Evolutionary conservation across 495 filamentous ascomycete species (phyloP).

Genomic region (Daldinia loculata): DNA sequence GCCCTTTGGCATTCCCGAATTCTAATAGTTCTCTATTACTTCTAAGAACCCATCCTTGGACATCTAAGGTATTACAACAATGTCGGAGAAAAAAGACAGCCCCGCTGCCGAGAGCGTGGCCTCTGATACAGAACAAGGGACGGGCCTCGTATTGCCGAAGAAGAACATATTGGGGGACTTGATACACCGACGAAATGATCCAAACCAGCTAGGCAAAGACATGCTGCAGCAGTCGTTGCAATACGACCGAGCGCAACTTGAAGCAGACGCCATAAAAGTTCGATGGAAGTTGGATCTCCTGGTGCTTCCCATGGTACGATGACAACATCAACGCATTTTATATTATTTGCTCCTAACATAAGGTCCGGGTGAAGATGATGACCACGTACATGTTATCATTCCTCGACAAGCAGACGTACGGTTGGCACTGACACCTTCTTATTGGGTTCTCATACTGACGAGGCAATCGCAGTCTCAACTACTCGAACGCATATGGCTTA

Average conservation of each 20-base stretch:
- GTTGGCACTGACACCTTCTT: slow-evolving; percentile 18
- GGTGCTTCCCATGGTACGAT: slow-evolving; percentile 46
- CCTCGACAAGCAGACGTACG: slow-evolving; percentile 49
- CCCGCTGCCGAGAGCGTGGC: slow-evolving; percentile 15
- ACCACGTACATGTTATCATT: slow-evolving; percentile 46
- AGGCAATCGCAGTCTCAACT: slow-evolving; percentile 31
- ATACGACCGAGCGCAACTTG: slow-evolving; percentile 45
- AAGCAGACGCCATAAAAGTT: slow-evolving; percentile 42
- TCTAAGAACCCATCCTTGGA: neutral
- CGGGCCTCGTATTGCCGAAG: slow-evolving; percentile 17
- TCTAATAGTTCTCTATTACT: neutral
- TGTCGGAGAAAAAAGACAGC: slow-evolving; percentile 33
- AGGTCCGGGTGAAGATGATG: slow-evolving; percentile 40
- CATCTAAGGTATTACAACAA: slow-evolving; percentile 5
- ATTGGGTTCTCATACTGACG: neutral
- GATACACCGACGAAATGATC: slow-evolving; percentile 34
- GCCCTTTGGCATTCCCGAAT: neutral
- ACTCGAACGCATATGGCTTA: slow-evolving; percentile 46
- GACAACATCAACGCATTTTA: neutral
- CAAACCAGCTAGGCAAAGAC: slow-evolving; percentile 38
- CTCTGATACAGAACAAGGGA: slow-evolving; percentile 27
- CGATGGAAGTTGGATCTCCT: slow-evolving; percentile 45
- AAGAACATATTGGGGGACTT: slow-evolving; percentile 29
- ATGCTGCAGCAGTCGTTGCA: slow-evolving; percentile 46
- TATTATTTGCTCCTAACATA: slow-evolving; percentile 20